Conservation (phyloP, 257 asterid genomes). For the Sherardia arvensis region DNA sequence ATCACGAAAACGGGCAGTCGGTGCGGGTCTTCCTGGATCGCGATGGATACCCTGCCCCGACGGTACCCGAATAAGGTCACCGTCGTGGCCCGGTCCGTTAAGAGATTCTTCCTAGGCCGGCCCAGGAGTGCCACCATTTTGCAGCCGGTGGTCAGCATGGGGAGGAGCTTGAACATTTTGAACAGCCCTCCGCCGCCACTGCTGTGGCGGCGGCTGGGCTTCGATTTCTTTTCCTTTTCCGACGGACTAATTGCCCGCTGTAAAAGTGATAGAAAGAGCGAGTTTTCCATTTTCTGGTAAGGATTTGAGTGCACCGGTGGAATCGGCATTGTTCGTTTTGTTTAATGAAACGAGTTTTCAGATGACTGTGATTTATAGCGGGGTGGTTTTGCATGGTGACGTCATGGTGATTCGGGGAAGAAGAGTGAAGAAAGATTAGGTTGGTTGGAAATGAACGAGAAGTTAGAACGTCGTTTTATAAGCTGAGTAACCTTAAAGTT, state of each 20-base stretch:
- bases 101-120: slow-evolving; percentile 50
- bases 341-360: not conserved
- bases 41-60: slow-evolving; percentile 49
- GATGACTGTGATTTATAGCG: not conserved
- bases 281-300: slow-evolving; percentile 48
- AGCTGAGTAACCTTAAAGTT: not conserved
- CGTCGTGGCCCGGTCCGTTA: slow-evolving; percentile 64
- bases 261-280: slow-evolving; percentile 44
- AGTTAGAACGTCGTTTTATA: not conserved
- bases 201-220: slow-evolving; percentile 13
- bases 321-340: slow-evolving; percentile 4
- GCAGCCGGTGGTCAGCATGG: slow-evolving; percentile 89
- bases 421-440: not conserved
- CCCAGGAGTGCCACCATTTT: slow-evolving; percentile 74
- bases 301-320: slow-evolving; percentile 28
- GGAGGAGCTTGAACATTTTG: slow-evolving; percentile 81
- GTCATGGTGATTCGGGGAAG: too few relatives aligned
- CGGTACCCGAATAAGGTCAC: slow-evolving; percentile 80
- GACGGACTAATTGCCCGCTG: slow-evolving; percentile 22
- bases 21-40: slow-evolving; percentile 89
- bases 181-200: slow-evolving; percentile 42
- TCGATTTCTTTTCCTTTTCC: slow-evolving; percentile 33
- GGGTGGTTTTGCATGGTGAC: not conserved
- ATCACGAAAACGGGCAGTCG: slow-evolving; percentile 62
- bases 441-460: not conserved